Evolutionary conservation across 1,284 basidiomycete genomes (phyloP).

Genomic region (Naganishia cerealis): DNA sequence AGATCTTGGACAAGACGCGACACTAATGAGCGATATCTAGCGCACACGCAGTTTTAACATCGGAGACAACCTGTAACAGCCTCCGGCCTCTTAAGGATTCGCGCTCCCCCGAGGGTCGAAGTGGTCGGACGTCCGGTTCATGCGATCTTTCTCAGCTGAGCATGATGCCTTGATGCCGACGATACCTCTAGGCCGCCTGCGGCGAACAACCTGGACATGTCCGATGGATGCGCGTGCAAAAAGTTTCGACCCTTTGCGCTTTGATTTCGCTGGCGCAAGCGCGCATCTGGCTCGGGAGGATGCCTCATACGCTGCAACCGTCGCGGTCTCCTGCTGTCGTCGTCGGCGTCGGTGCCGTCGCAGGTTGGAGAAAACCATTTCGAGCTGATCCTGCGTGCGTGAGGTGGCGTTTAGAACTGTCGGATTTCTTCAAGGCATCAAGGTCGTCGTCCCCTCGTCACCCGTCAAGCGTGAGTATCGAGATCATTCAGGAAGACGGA

Average conservation of each 20-base stretch:
- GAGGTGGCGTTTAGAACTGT: constrained; percentile 2
- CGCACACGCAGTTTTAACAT: too few species aligned
- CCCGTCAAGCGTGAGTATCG: constrained; percentile 31
- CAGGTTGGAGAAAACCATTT: constrained; percentile 16
- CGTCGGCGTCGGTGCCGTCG: constrained; percentile 4
- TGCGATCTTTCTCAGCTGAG: too few species aligned
- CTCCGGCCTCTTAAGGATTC: too few species aligned
- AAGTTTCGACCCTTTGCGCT: constrained; percentile 7
- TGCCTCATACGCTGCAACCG: neutral
- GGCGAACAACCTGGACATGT: neutral
- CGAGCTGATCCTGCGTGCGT: constrained; percentile 13
- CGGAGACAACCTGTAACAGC: too few species aligned
- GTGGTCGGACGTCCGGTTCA: too few species aligned
- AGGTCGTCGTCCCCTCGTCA: constrained; percentile 30
- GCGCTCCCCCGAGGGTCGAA: too few species aligned
- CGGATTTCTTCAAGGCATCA: constrained; percentile 30
- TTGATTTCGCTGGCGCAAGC: neutral
- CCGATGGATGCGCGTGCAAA: neutral
- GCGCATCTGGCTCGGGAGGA: neutral
- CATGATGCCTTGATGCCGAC: neutral
- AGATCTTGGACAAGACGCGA: too few species aligned
- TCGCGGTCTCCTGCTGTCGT: neutral
- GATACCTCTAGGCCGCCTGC: neutral
- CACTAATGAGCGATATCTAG: too few species aligned
- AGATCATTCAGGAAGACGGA: constrained; percentile 3